Base-by-base conservation (phyloP, 768 basidiomycete genomes). In the Leccinum ochraceum region DNA sequence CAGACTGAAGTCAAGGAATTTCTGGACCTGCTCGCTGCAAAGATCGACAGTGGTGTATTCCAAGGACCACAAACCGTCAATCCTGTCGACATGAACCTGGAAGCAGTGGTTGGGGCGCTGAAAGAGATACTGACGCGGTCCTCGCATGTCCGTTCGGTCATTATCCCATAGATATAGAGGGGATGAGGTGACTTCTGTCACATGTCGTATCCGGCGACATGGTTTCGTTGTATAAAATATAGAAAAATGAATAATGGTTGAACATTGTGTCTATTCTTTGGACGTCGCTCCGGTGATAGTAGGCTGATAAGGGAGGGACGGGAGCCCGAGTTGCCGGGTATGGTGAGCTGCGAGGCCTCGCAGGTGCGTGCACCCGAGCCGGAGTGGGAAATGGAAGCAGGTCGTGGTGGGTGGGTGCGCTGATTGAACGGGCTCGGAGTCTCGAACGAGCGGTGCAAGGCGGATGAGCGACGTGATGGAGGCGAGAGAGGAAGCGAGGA, bases 41-140 rank as follows among this genome's bases (percentile, higher is more conserved):
- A 75, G 63, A 71, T 76, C 36, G 75, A 75, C 50, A 46, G 32
- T 14, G 75, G 74, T 1, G 42, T 55, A 10, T 62, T 75, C 11
- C 58, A 69, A 22, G 71, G 71, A 8, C 75, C 75, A 14, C 68
- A 63, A 24, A 56, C 56, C 3, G 69, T 75, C 30, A 67, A 63
- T 10, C 49, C 56, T 0, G 66, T 76, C 2, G 55, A 64, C 28
- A 61, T 75, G 39, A 58, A 75, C 49, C 63, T 63, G 36, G 49
- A 34, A 34, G 58, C 54, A 4, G 70, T 75, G 10, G 62, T 55
- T 1, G 53, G 53, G 10, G 72, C 70, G 8, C 54, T 75, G 46
- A 59, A 66, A 26, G 67, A 67, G 39, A 56, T 71, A 46, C 54
- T 74, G 61, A 69, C 59, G 11, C 67, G 69, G n/a, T 66, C 74